Base-by-base conservation (phyloP, 1,284 basidiomycete genomes). In the Cerrena zonata region DNA sequence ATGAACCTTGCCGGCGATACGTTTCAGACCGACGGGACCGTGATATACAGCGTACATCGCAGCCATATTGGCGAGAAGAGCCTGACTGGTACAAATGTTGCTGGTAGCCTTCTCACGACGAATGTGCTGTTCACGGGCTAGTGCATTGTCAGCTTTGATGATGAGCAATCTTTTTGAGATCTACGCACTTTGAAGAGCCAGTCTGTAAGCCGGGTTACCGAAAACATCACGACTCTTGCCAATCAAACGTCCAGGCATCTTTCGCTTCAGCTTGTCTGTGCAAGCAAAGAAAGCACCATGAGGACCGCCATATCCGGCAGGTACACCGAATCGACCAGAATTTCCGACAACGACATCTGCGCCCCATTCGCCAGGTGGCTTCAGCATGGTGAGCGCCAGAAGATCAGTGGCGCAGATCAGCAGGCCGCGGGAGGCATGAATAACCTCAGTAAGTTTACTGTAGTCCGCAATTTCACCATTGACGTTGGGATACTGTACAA, bases 1-100 rank as follows among this genome's bases (percentile, higher is more conserved):
- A 68, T 98, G 93, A 21, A 96, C 89, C 70, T 91, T 93, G 65
- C 82, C 77, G 26, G 94, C 94, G 58, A 98, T 98, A 49, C 82
- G 82, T 56, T 78, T 76, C 25, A 99, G 77, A 51, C 94, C 94
- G 40, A 78, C 78, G 1, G 96, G 91, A 19, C 95, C 95, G 65
- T 99, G 96, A 69, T 96, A 98, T 42, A 99, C 86, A 5, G 95
- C 91, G 65, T 94, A 96, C 93, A 96, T 95, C 38, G 93, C 91
- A 13, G 94, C 90, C 87, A 95, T 94, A 70, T 97, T 97, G 45
- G 94, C 94, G 30, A 97, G 85, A 18, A 97, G 80, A 0, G 92
- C 94, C 70, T 97, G 93, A 60, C 84, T 87, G 10, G 93, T 94
- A 66, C 92, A 95, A 55, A 95, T 94, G 64, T 95, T 94, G 62